These are phyloP conservation scores for Microstroma glucosiphilum DNA, from an alignment of 1,284 basidiomycete species.

Conservation along the genomic window DNA sequence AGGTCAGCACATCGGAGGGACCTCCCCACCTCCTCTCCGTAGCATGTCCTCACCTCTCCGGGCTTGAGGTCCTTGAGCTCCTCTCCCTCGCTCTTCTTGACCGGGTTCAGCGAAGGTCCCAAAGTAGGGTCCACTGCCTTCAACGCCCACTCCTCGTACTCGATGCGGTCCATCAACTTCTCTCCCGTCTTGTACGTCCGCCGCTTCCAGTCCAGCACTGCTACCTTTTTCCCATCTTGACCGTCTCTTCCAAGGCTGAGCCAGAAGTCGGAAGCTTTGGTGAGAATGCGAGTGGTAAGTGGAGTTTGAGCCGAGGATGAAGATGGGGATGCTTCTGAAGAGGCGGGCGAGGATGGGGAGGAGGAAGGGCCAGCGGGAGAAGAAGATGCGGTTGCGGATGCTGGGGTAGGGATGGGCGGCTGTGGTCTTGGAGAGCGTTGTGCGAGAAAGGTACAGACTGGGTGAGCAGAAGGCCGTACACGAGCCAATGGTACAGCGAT, in stretches of 20 bases:
- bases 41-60: no score
- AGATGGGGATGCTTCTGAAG: background rate
- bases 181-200: constrained; percentile 40
- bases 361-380: background rate
- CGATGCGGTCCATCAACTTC: constrained; percentile 46
- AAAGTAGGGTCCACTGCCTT: constrained; percentile 44
- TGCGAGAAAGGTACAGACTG: constrained; percentile 39
- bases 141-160: constrained; percentile 49
- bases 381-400: background rate
- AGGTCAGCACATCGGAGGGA: no score
- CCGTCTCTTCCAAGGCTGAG: constrained; percentile 38
- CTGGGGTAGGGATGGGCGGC: constrained; percentile 6
- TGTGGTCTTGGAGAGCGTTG: constrained; percentile 17
- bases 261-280: constrained; percentile 42
- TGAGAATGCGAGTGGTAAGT: constrained; percentile 26
- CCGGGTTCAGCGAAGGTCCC: constrained; percentile 23
- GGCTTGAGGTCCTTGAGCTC: constrained; percentile 4
- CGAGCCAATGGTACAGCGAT: constrained; percentile 40
- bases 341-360: background rate
- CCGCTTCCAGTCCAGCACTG: constrained; percentile 42
- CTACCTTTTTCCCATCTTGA: constrained; percentile 15
- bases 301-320: constrained; percentile 15
- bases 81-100: background rate
- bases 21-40: no score
- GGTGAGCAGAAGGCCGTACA: constrained; percentile 25